Percentiles rank a stretch among this genome's conserved stretches.
Evolutionary conservation across 495 filamentous ascomycete species (phyloP).

Genomic region (Hypoxylon lenormandii): DNA sequence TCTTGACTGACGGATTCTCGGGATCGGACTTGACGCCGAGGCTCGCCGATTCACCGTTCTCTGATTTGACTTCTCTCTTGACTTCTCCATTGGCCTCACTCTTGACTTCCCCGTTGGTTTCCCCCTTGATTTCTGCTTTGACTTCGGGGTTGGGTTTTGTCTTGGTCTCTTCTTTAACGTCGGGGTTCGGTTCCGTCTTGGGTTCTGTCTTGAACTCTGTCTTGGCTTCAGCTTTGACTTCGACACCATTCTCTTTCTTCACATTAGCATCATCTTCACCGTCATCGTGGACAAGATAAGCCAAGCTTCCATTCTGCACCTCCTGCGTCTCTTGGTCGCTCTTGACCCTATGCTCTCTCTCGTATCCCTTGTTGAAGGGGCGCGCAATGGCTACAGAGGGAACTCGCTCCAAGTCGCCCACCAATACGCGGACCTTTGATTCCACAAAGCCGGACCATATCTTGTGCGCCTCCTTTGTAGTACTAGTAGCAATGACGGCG

Average conservation of each 20-base stretch:
- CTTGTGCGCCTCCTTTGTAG: conserved; percentile 82
- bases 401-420: conserved; percentile 80
- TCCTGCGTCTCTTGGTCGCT: conserved; percentile 75
- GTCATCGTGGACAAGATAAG: conserved; percentile 70
- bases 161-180: too few species aligned
- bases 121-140: conserved; percentile 34
- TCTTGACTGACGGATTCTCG: conserved; percentile 45
- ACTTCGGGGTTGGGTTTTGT: too few species aligned
- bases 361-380: conserved; percentile 92
- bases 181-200: conserved; percentile 64
- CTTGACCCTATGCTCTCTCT: conserved; percentile 78
- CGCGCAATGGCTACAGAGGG: conserved; percentile 82
- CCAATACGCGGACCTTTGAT: conserved; percentile 87
- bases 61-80: conserved; percentile 49
- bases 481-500: conserved; percentile 85
- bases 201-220: conserved; percentile 52
- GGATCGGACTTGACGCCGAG: conserved; percentile 54
- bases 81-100: conserved; percentile 66
- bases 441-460: conserved; percentile 92
- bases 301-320: conserved; percentile 76
- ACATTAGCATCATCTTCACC: conserved; percentile 45
- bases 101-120: conserved; percentile 43
- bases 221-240: conserved; percentile 34
- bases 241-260: conserved; percentile 67
- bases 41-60: conserved; percentile 25